These are phyloP conservation scores for Ceratocystis destructans DNA, from an alignment of 2,329 filamentous ascomycete species.

Conservation along the genomic window DNA sequence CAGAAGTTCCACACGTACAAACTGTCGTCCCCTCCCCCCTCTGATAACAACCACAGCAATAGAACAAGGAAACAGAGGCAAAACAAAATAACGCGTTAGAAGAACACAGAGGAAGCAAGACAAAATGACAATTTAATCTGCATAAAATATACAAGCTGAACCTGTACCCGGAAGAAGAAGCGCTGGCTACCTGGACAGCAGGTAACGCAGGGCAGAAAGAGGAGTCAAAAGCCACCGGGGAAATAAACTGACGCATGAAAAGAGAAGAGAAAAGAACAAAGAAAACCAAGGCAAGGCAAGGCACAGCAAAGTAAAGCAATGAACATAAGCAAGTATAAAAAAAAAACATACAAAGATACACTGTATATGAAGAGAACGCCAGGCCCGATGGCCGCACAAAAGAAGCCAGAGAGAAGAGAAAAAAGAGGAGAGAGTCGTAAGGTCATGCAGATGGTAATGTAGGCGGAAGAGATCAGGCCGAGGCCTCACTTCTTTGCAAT, in stretches of 20 bases:
- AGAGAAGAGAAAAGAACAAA: no score
- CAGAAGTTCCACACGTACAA: background rate
- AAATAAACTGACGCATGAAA: background rate
- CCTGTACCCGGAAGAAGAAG: background rate
- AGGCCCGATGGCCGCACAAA: conserved; percentile 4
- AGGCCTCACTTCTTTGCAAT: conserved; percentile 6
- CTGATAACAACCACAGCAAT: background rate
- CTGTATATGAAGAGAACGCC: background rate
- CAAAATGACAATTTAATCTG: background rate
- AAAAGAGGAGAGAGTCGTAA: background rate
- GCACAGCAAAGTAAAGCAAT: background rate
- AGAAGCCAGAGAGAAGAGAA: background rate
- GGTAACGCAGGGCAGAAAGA: background rate
- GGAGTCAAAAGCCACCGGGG: conserved; percentile 3
- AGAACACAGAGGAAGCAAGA: background rate
- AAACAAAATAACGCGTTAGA: background rate
- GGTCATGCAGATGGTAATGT: no score
- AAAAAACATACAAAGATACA: background rate
- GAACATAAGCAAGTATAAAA: background rate
- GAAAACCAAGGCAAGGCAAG: background rate
- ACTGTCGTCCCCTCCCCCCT: background rate
- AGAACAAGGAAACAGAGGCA: background rate
- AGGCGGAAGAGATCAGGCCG: no score
- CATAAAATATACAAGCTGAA: background rate
- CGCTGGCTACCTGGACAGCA: background rate